Percentiles rank a stretch among this genome's conserved stretches.
phyloP scores from a whole-genome alignment of 306 rosid species.

The Vachellia pachyceras region DNA sequence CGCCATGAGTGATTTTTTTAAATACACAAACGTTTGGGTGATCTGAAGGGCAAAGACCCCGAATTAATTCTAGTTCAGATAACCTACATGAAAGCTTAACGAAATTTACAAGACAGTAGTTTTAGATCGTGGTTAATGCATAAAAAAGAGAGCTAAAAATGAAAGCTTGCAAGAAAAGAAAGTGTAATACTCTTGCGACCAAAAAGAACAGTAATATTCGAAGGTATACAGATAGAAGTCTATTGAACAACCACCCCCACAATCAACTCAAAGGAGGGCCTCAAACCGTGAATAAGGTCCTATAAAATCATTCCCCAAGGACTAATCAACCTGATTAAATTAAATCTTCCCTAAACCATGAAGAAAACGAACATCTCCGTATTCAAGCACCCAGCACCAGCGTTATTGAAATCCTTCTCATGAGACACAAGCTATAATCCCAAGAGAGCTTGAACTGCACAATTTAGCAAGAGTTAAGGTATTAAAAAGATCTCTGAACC shows the following conservation, averaged over 20 bases:
- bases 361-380: background rate
- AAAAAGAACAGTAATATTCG: background rate
- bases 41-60: too few species aligned
- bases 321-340: background rate
- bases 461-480: too few species aligned
- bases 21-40: too few species aligned
- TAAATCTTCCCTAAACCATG: background rate
- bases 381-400: background rate
- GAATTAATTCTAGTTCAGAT: background rate
- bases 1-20: too few species aligned
- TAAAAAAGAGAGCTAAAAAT: background rate
- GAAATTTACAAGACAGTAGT: too few species aligned
- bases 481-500: too few species aligned
- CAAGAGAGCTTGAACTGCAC: background rate
- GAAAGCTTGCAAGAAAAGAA: background rate
- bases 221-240: background rate
- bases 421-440: background rate
- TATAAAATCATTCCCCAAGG: background rate
- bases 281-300: background rate
- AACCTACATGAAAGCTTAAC: background rate
- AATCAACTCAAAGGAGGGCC: too few species aligned
- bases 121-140: background rate
- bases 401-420: background rate
- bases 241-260: background rate
- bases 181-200: background rate